Evolutionary conservation across 371 early-diverging fungal genomes (phyloP).

Genomic region (Amoeboaphelidium protococcarum): DNA sequence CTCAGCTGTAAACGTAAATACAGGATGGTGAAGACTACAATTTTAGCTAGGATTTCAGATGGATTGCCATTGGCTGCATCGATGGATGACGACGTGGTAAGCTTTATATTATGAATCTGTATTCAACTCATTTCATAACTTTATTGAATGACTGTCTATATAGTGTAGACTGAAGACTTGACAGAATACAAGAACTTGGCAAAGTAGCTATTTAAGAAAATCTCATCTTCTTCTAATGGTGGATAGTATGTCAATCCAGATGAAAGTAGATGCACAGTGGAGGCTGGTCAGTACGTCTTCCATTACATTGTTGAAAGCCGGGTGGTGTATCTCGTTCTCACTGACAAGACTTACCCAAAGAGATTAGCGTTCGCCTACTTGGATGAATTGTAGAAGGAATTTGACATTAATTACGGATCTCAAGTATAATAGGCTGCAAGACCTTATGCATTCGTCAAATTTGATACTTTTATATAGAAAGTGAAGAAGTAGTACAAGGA

Average conservation of each 20-base stretch:
- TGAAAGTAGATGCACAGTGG: slow-evolving; percentile 81
- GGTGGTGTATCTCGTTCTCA: slow-evolving; percentile 74
- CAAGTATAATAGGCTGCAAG: slow-evolving; percentile 59
- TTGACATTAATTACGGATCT: slow-evolving; percentile 62
- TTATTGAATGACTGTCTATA: slow-evolving; percentile 1
- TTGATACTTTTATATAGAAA: slow-evolving; percentile 89
- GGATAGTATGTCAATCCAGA: no score
- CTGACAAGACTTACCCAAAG: slow-evolving; percentile 77
- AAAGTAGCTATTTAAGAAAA: slow-evolving; percentile 58
- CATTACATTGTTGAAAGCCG: slow-evolving; percentile 86
- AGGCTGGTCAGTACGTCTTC: slow-evolving; percentile 54
- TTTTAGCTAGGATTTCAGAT: slow-evolving; percentile 78
- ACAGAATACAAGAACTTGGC: slow-evolving; percentile 78
- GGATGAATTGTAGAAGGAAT: slow-evolving; percentile 80
- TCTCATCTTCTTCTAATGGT: slow-evolving; percentile 35
- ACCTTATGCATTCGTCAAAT: slow-evolving; percentile 88
- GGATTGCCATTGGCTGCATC: slow-evolving; percentile 84
- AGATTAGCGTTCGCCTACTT: slow-evolving; percentile 82
- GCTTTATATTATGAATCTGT: neutral
- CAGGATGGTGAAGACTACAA: slow-evolving; percentile 81
- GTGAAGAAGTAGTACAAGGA: slow-evolving; percentile 83
- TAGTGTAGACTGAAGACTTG: slow-evolving; percentile 20
- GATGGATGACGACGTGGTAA: slow-evolving; percentile 86
- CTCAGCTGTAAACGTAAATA: no score
- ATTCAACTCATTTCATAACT: neutral